Conservation (phyloP, 2,329 filamentous ascomycete genomes). For the Pseudogymnoascus sp. region DNA sequence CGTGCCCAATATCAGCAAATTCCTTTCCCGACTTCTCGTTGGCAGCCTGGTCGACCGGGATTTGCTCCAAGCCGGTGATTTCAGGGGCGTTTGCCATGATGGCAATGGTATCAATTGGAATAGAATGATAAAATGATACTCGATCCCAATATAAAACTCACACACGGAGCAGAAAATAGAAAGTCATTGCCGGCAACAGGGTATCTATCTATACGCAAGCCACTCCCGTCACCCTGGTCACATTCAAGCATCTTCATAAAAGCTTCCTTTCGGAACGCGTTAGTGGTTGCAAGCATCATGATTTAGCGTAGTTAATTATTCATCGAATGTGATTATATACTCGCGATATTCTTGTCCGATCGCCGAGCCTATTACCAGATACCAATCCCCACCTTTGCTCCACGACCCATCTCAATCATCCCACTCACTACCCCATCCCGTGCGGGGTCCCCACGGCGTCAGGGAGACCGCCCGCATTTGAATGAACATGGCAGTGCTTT, state of each 20-base stretch:
- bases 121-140: not conserved
- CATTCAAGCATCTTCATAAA: not conserved
- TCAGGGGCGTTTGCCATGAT: not conserved
- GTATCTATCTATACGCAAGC: constrained; percentile 7
- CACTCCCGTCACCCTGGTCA: not conserved
- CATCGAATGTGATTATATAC: not conserved
- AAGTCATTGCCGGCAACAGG: not conserved
- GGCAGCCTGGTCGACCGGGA: not conserved
- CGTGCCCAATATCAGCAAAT: constrained; percentile 30
- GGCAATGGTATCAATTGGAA: not conserved
- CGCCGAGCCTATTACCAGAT: not conserved
- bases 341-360: not conserved
- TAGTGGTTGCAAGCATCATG: not conserved
- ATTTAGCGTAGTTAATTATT: constrained; percentile 7
- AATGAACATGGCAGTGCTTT: not conserved
- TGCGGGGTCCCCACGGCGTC: not conserved
- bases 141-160: not conserved
- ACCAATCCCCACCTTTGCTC: not conserved
- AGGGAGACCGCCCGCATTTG: not conserved
- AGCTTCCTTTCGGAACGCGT: not conserved
- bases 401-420: not conserved
- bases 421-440: not conserved
- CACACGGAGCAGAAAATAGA: not conserved
- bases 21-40: not conserved
- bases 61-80: not conserved